Conservation (phyloP, 805 yeast genomes). For the Candida tammaniensis region DNA sequence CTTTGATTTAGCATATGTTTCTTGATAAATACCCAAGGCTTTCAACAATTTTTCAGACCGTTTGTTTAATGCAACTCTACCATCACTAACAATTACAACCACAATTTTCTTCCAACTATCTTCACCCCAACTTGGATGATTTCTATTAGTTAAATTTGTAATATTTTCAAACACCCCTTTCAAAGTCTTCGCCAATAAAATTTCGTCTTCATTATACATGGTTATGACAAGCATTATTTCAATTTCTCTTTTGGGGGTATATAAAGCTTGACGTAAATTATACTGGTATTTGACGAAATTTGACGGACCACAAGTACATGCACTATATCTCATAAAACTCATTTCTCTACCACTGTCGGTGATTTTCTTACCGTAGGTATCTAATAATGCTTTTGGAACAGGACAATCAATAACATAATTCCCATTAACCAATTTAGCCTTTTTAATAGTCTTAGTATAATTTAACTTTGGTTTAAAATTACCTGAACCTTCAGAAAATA, state of each 20-base stretch:
- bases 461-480: slow-evolving; percentile 39
- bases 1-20: slow-evolving; percentile 90
- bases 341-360: slow-evolving; percentile 51
- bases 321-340: slow-evolving; percentile 89
- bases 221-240: slow-evolving; percentile 86
- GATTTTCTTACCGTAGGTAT: slow-evolving; percentile 32
- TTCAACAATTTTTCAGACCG: slow-evolving; percentile 77
- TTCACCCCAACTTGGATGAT: slow-evolving; percentile 83
- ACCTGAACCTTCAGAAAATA: slow-evolving; percentile 25
- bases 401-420: slow-evolving; percentile 45
- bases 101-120: slow-evolving; percentile 95
- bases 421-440: slow-evolving; percentile 41
- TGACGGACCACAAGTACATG: slow-evolving; percentile 88
- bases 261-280: slow-evolving; percentile 80
- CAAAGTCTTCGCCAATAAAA: slow-evolving; percentile 76
- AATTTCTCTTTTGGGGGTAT: slow-evolving; percentile 73
- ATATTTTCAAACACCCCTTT: slow-evolving; percentile 91
- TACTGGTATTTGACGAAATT: slow-evolving; percentile 61
- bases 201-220: slow-evolving; percentile 86
- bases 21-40: slow-evolving; percentile 89
- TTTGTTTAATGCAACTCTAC: slow-evolving; percentile 79
- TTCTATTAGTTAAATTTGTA: slow-evolving; percentile 62
- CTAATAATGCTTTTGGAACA: slow-evolving; percentile 35
- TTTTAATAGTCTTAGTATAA: slow-evolving; percentile 42
- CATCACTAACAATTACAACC: slow-evolving; percentile 87